Evolutionary conservation across 2,329 filamentous ascomycete species (phyloP), one percentile per base, ranked within the genome.

Genomic region (Chrysosporium queenslandicum): DNA sequence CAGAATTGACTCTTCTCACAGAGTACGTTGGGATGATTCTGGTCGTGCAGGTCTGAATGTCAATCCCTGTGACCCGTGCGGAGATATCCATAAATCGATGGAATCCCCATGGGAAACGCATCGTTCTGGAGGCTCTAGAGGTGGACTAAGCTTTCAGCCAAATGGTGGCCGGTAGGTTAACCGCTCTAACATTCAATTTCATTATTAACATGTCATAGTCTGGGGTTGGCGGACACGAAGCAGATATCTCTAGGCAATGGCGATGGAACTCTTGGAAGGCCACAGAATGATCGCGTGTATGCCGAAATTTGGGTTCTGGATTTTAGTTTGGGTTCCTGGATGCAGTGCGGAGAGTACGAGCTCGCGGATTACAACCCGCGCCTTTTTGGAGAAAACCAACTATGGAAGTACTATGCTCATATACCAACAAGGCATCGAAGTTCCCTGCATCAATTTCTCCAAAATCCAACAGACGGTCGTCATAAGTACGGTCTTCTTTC

Each of bases 271-370:
- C n/a, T 39, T 20, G 36, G 18, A 16, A 14, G 6, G 4, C 12
- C 18, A 12, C 29, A n/a, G 14, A 41, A 37, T 27, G 25, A 43
- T 2, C 4, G 20, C 16, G 14, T 36, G 16, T 29, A 34, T n/a
- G 23, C 49, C 9, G 51, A 45, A 18, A 21, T 30, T 20, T 53
- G 51, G 51, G n/a, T 53, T 36, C 39, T 49, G 8, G 51, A 53
- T 37, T 27, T 32, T n/a, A 32, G n/a, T 16, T 34, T 21, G n/a
- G 8, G 20, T 14, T 4, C 30, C 6, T 50, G 40, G 52, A 14
- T 9, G 6, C 29, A 23, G 39, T 43, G 27, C 46, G 49, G 29
- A 20, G 52, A 50, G 23, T 30, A 29, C 30, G 34, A 50, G 41
- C 12, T 21, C 4, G 11, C 41, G 2, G 32, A 53, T 11, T 14